These are phyloP conservation scores for Suhomyces sp. DNA, from an alignment of 805 yeast species.

Conservation along the genomic window DNA sequence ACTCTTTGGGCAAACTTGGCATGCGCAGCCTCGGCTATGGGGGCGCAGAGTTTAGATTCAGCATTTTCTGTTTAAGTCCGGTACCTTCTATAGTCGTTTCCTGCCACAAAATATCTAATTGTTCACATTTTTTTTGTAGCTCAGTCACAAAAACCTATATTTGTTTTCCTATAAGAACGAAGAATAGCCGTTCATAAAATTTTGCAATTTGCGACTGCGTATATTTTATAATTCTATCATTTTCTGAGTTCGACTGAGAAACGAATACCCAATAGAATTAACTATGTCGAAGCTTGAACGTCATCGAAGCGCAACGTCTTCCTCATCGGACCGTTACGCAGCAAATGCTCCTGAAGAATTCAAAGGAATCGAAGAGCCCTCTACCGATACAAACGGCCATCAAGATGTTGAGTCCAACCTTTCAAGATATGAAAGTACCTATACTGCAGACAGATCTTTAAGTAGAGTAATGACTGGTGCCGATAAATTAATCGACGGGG, in stretches of 20 bases:
- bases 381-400: not conserved
- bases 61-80: not conserved
- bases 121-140: not conserved
- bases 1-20: too few species aligned
- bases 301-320: not conserved
- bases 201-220: not conserved
- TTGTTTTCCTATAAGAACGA: not conserved
- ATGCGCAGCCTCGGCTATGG: not conserved
- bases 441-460: slow-evolving; percentile 18
- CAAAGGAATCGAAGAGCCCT: not conserved
- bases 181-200: not conserved
- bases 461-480: slow-evolving; percentile 20
- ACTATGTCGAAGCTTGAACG: not conserved
- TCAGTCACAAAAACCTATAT: not conserved
- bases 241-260: too few species aligned
- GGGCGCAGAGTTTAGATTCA: not conserved
- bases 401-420: slow-evolving; percentile 20
- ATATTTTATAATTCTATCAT: too few species aligned
- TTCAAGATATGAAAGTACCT: slow-evolving; percentile 22
- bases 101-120: not conserved
- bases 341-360: not conserved
- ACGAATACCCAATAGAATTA: not conserved
- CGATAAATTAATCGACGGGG: slow-evolving; percentile 18
- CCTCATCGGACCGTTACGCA: not conserved
- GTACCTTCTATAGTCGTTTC: not conserved